Conservation (phyloP, 176 grass and related monocot genomes). For the Oryza brachyantha region DNA sequence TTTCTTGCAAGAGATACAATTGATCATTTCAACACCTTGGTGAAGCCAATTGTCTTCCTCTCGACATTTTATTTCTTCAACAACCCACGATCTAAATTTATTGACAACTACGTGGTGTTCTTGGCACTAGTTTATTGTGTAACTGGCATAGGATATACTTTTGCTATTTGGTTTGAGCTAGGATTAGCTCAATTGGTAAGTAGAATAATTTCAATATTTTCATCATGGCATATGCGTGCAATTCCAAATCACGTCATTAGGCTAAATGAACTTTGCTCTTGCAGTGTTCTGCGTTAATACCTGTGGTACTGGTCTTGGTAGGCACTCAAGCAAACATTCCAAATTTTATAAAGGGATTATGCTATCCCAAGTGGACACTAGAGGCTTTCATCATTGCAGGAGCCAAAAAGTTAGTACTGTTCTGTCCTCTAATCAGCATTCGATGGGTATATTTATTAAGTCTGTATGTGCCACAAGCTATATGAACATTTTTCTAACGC, state of each 20-base stretch:
- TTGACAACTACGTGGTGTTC: slow-evolving; percentile 63
- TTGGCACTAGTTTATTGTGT: slow-evolving; percentile 77
- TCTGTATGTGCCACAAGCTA: not conserved
- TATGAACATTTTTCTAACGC: slow-evolving; percentile 24
- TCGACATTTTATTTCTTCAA: slow-evolving; percentile 81
- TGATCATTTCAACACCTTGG: slow-evolving; percentile 65
- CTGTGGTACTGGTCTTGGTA: slow-evolving; percentile 66
- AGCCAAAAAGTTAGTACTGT: slow-evolving; percentile 51
- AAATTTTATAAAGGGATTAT: slow-evolving; percentile 33
- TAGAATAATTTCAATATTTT: not conserved
- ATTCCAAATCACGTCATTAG: slow-evolving; percentile 14
- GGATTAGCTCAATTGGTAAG: slow-evolving; percentile 74
- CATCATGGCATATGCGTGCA: not conserved
- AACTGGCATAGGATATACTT: slow-evolving; percentile 70
- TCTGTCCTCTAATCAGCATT: slow-evolving; percentile 4
- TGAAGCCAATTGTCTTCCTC: slow-evolving; percentile 66
- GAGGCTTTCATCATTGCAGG: slow-evolving; percentile 63
- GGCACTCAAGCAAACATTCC: slow-evolving; percentile 39
- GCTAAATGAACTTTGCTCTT: slow-evolving; percentile 38
- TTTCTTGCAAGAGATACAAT: slow-evolving; percentile 82
- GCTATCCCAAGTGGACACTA: slow-evolving; percentile 73
- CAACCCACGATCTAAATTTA: slow-evolving; percentile 55
- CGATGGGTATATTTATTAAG: not conserved
- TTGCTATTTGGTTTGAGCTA: slow-evolving; percentile 76
- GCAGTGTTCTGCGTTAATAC: slow-evolving; percentile 63